Evolutionary conservation across 306 rosid genomes (phyloP).

Genomic region (Glycyrrhiza uralensis): DNA sequence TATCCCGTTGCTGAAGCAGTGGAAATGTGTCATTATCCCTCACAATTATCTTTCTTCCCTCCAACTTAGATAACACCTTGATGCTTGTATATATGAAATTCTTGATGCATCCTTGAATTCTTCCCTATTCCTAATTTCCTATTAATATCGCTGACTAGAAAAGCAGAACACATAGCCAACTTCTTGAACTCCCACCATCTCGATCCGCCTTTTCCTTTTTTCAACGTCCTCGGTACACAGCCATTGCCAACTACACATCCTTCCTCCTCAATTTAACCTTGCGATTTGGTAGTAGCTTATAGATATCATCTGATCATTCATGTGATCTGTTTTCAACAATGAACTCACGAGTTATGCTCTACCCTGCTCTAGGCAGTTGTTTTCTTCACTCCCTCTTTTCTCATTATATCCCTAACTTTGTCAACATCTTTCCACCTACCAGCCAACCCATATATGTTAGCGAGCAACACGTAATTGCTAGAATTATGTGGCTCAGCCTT

Average conservation of each 20-base stretch:
- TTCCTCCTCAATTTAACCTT: conserved; percentile 34
- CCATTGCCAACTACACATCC: conserved; percentile 41
- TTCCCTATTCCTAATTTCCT: neutral
- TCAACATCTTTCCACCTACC: conserved; percentile 69
- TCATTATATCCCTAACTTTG: conserved; percentile 55
- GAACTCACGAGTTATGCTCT: conserved; percentile 46
- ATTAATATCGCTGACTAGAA: conserved; percentile 35
- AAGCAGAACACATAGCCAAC: conserved; percentile 49
- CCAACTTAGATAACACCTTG: conserved; percentile 5
- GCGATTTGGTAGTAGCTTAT: conserved; percentile 31
- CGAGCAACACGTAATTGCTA: conserved; percentile 58
- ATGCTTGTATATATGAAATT: conserved; percentile 6
- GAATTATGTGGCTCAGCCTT: conserved; percentile 60
- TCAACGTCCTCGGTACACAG: conserved; percentile 50
- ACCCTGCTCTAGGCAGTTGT: conserved; percentile 61
- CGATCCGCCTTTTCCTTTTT: conserved; percentile 55
- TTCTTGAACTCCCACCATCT: conserved; percentile 52
- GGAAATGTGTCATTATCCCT: conserved; percentile 17
- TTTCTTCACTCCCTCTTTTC: conserved; percentile 45
- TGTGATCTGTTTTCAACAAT: conserved; percentile 42
- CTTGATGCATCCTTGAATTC: conserved; percentile 5
- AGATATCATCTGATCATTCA: conserved; percentile 39
- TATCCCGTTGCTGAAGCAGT: too few relatives aligned
- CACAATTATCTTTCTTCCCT: conserved; percentile 11
- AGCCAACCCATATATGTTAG: conserved; percentile 59